Conservation (phyloP, 1,139 yeast genomes). For the Geotrichum aggregatum region DNA sequence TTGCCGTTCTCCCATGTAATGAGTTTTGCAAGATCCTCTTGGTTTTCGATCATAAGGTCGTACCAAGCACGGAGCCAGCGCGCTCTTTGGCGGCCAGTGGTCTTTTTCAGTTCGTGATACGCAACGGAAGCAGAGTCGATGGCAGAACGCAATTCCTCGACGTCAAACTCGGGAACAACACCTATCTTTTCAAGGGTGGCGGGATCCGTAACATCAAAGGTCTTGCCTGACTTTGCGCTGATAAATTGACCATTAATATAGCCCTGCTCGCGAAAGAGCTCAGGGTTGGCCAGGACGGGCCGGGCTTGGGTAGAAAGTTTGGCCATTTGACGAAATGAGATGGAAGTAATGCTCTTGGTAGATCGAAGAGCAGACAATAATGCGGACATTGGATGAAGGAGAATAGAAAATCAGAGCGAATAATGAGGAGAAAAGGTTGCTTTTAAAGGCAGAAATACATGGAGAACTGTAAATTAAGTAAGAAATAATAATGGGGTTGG, state of each 20-base stretch:
- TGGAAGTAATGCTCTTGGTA: background rate
- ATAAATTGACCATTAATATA: constrained; percentile 73
- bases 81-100: constrained; percentile 63
- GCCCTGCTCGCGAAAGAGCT: constrained; percentile 55
- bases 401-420: background rate
- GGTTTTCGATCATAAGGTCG: constrained; percentile 58
- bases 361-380: background rate
- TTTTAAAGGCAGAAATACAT: background rate
- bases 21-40: constrained; percentile 68
- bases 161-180: constrained; percentile 53
- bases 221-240: constrained; percentile 46
- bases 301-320: constrained; percentile 16
- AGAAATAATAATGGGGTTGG: too few relatives aligned
- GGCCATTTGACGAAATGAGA: background rate
- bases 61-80: constrained; percentile 60
- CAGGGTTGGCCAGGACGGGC: constrained; percentile 48
- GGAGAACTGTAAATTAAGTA: too few relatives aligned
- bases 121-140: constrained; percentile 59
- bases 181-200: constrained; percentile 60
- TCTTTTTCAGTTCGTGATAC: constrained; percentile 54
- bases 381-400: constrained; percentile 3
- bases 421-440: background rate
- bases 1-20: constrained; percentile 83
- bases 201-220: constrained; percentile 71
- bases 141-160: constrained; percentile 45